Evolutionary conservation across 2,329 filamentous ascomycete species (phyloP).

Genomic region (Neocatenulostroma microsporum): DNA sequence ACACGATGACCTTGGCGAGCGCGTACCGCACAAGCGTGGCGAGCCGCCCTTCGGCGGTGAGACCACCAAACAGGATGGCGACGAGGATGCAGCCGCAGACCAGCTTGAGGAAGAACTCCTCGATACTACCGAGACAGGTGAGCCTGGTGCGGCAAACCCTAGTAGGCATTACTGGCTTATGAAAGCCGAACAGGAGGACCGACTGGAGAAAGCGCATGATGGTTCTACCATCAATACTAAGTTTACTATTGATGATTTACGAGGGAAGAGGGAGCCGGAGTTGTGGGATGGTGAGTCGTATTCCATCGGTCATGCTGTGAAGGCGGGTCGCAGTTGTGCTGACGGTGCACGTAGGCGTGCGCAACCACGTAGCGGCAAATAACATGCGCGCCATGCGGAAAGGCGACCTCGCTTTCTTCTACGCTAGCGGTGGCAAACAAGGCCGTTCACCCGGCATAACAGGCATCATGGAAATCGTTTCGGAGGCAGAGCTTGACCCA

Average conservation of each 20-base stretch:
- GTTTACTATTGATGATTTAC: conserved; percentile 90
- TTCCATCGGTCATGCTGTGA: conserved; percentile 4
- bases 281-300: conserved; percentile 73
- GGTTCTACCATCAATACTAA: conserved; percentile 81
- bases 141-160: conserved; percentile 4
- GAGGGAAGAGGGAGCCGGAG: conserved; percentile 64
- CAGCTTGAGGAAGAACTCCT: conserved; percentile 24
- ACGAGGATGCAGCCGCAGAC: conserved; percentile 22
- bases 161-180: conserved; percentile 39
- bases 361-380: conserved; percentile 60
- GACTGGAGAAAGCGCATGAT: conserved; percentile 57
- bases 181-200: conserved; percentile 67
- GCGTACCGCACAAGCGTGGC: conserved; percentile 35
- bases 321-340: too few species aligned
- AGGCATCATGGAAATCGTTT: conserved; percentile 58
- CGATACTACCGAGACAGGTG: conserved; percentile 14
- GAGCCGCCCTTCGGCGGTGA: conserved; percentile 23
- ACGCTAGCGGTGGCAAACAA: conserved; percentile 82
- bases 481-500: conserved; percentile 71
- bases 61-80: conserved; percentile 23
- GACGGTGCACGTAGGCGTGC: conserved; percentile 38
- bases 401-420: conserved; percentile 92
- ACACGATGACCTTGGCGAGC: conserved; percentile 19
- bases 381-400: conserved; percentile 86
- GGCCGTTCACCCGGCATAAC: conserved; percentile 65